Percentiles rank a stretch among this genome's conserved stretches.
Conservation (phyloP, 164 flowering plant species). For the Stephania cephalantha region DNA sequence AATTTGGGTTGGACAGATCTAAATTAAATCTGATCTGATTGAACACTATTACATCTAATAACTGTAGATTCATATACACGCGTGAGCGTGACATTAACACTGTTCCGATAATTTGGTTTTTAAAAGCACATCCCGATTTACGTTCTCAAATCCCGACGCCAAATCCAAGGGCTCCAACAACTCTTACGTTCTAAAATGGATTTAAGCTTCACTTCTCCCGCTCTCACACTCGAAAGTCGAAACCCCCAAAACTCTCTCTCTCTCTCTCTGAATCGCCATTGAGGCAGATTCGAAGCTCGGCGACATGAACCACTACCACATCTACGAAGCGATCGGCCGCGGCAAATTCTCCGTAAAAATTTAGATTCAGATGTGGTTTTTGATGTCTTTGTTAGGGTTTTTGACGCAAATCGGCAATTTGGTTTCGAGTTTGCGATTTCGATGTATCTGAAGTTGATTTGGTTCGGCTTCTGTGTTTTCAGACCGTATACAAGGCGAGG, state of each 20-base stretch:
- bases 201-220: not conserved
- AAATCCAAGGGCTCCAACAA: too few species aligned
- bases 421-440: not conserved
- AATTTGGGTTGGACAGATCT: too few species aligned
- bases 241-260: not conserved
- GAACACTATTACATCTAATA: too few species aligned
- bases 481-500: slow-evolving; percentile 94
- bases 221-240: not conserved
- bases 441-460: not conserved
- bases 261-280: not conserved
- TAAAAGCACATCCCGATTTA: too few species aligned
- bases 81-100: too few species aligned
- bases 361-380: not conserved
- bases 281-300: not conserved
- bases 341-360: slow-evolving; percentile 76
- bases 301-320: slow-evolving; percentile 76
- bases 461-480: not conserved
- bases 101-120: too few species aligned
- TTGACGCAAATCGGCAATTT: not conserved
- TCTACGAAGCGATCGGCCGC: slow-evolving; percentile 79
- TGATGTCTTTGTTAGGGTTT: not conserved
- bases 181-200: too few species aligned
- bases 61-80: too few species aligned
- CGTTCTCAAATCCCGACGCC: too few species aligned
- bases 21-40: too few species aligned